Base-by-base conservation (phyloP, 2,329 filamentous ascomycete species). In the Podosphaera xanthii region DNA sequence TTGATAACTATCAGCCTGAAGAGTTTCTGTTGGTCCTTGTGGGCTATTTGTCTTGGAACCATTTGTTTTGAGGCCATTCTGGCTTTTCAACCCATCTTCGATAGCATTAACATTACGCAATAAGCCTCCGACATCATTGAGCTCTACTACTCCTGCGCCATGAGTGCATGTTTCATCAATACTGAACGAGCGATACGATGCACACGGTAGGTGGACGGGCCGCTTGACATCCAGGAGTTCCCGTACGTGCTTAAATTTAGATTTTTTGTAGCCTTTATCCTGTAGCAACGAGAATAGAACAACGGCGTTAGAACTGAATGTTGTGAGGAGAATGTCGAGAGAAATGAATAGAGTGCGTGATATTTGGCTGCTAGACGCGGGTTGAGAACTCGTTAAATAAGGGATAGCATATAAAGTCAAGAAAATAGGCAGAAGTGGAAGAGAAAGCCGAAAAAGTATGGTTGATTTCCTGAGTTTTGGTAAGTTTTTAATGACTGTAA, bases 241-340 rank as follows among this genome's bases (percentile, higher is more conserved):
- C 4, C 14, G 54, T 14, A 44, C 46, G 10, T 14, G 61, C 49
- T 63, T 83, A 71, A 86, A 96, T 68, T 89, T 94, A 58, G 77
- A 76, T 71, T 92, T 94, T 75, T 97, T 97, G 58, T 88, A 75
- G 34, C 91, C 92, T 58, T 87, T 81, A 68, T 96, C 91, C 12
- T 90, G 81, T 36, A 96, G 81, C 65, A 97, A 95, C 0, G 89
- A 94, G 12, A 89, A 88, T 8, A 97, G 79, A 0, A 96, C 87
- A 30, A 96, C 77, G 6, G 85, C 82, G 68, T 97, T 98, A n/a
- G 91, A 86, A 0, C 91, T 84, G 1, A 83, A 81, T 0, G 90
- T 87, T 9, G 89, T 87, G 57, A 91, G 87, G 1, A 97, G 77
- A 4, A 96, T 84, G 68, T 97, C 91, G 35, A 92, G 77, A 0